Conservation (phyloP, 116 monocot species). For the Trichopus zeylanicus region DNA sequence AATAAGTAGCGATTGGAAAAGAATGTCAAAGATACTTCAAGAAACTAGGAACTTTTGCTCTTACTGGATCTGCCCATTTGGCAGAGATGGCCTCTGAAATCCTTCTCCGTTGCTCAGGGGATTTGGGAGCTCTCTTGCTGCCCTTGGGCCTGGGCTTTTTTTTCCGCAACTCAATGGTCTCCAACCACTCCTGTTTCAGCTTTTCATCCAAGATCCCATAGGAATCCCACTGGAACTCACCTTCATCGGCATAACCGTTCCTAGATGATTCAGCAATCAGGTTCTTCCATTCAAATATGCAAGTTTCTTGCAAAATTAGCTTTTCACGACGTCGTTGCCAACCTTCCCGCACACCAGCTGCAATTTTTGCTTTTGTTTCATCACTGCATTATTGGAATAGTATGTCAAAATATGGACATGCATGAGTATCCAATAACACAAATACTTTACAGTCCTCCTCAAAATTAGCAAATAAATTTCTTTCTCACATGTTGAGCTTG, state of each 20-base stretch:
- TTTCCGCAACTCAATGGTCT: conserved; percentile 64
- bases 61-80: conserved; percentile 91
- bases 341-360: conserved; percentile 59
- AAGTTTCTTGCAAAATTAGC: conserved; percentile 55
- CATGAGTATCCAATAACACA: background rate
- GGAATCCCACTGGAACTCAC: conserved; percentile 80
- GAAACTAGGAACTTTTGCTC: background rate
- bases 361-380: conserved; percentile 71
- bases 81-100: conserved; percentile 87
- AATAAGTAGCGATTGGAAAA: background rate
- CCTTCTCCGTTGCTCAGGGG: conserved; percentile 65
- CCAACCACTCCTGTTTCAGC: conserved; percentile 53
- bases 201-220: conserved; percentile 60
- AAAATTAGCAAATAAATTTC: too few relatives aligned
- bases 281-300: conserved; percentile 70
- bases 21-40: background rate
- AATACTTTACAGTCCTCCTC: too few relatives aligned
- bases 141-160: conserved; percentile 39
- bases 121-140: conserved; percentile 73
- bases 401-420: background rate
- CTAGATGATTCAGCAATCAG: conserved; percentile 56
- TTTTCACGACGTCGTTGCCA: conserved; percentile 63
- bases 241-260: conserved; percentile 46
- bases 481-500: too few relatives aligned
- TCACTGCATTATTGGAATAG: conserved; percentile 30